A percentile compares a stretch with the other conserved stretches of the same genome.
These are phyloP conservation scores for Plantago rigida DNA, from an alignment of 305 asterid genomes.

Conservation along the genomic window DNA sequence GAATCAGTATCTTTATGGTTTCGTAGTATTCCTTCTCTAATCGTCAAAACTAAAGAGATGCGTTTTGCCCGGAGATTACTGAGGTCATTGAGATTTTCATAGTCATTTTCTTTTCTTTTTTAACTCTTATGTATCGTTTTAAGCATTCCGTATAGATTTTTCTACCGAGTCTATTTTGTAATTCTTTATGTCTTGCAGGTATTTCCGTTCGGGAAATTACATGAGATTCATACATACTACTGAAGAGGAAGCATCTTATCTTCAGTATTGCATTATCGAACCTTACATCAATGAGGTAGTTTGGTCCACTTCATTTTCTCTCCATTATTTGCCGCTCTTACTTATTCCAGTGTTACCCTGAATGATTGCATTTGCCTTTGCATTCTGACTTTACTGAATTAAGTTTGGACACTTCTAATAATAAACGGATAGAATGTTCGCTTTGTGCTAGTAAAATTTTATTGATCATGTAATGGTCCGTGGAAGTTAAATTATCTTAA, in stretches of 20 bases:
- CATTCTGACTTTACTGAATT: neutral
- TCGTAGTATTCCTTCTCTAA: conserved; percentile 44
- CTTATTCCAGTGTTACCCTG: neutral
- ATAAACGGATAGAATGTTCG: neutral
- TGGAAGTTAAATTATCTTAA: no score
- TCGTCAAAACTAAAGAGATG: conserved; percentile 69
- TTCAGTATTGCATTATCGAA: conserved; percentile 76
- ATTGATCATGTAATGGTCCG: no score
- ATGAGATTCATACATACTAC: conserved; percentile 48
- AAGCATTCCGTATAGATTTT: conserved; percentile 6
- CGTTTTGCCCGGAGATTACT: conserved; percentile 61
- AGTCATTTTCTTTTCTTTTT: neutral
- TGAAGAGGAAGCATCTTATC: conserved; percentile 70
- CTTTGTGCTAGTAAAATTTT: neutral
- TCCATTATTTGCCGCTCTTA: neutral
- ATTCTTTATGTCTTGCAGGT: conserved; percentile 36
- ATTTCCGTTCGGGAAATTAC: conserved; percentile 67
- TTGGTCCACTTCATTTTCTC: neutral
- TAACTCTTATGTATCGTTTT: no score
- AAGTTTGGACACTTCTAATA: neutral
- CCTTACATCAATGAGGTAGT: conserved; percentile 71
- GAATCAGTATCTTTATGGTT: conserved; percentile 78
- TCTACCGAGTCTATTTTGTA: conserved; percentile 18
- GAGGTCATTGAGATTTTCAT: conserved; percentile 39
- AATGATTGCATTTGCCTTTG: no score